Evolutionary conservation across 129 eudicot genomes (phyloP).

Genomic region (Pulicaria dysenterica): DNA sequence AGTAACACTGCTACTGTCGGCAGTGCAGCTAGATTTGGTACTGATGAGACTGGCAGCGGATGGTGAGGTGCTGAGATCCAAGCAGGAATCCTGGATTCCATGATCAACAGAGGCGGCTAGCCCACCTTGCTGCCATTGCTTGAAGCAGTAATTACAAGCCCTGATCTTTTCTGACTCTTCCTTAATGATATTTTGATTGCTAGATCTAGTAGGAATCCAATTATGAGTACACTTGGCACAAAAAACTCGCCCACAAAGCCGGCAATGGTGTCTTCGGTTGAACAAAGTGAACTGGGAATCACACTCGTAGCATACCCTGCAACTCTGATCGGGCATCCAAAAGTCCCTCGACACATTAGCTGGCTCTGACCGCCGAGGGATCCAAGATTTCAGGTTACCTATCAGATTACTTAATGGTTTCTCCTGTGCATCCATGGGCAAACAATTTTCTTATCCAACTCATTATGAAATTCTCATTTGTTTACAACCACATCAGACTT

Average conservation of each 20-base stretch:
- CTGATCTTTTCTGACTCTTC: constrained; percentile 85
- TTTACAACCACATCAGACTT: constrained; percentile 40
- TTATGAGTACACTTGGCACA: constrained; percentile 87
- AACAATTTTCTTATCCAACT: constrained; percentile 45
- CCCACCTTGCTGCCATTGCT: constrained; percentile 81
- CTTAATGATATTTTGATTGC: constrained; percentile 16
- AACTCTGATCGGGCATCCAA: constrained; percentile 99
- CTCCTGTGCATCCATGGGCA: constrained; percentile 63
- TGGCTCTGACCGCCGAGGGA: constrained; percentile 71
- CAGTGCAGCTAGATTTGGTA: constrained; percentile 69
- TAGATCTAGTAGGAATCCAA: constrained; percentile 59
- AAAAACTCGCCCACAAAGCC: constrained; percentile 85
- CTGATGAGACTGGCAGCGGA: constrained; percentile 70
- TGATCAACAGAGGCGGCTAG: constrained; percentile 50
- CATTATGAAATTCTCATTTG: constrained; percentile 72
- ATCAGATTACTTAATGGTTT: constrained; percentile 55
- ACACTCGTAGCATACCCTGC: constrained; percentile 94
- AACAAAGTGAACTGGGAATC: constrained; percentile 73
- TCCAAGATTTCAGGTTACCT: constrained; percentile 64
- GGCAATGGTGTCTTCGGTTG: constrained; percentile 90
- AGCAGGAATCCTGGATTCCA: constrained; percentile 52
- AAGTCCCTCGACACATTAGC: constrained; percentile 92
- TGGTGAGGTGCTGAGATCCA: constrained; percentile 58
- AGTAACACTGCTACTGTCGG: constrained; percentile 69
- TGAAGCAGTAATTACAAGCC: constrained; percentile 85